phyloP scores from a whole-genome alignment of 805 yeast species.

The Kazachstania kunashirensis region DNA sequence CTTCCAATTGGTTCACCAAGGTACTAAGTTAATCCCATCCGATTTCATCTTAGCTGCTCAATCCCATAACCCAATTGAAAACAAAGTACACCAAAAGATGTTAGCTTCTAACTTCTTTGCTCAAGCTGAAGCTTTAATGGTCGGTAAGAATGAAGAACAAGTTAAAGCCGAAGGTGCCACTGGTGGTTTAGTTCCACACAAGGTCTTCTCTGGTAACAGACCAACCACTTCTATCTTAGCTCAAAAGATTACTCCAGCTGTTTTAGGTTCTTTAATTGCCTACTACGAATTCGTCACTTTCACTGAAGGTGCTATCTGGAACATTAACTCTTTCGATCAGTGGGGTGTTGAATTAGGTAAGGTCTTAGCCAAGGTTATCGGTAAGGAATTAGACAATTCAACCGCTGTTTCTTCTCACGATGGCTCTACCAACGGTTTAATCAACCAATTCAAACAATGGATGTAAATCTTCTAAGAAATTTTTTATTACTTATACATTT shows the following conservation, averaged over 20 bases:
- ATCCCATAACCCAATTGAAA: slow-evolving; percentile 94
- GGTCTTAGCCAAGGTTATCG: slow-evolving; percentile 91
- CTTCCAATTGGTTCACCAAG: slow-evolving; percentile 99
- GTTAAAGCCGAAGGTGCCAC: slow-evolving; percentile 86
- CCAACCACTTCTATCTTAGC: slow-evolving; percentile 97
- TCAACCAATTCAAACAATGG: slow-evolving; percentile 94
- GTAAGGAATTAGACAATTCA: slow-evolving; percentile 69
- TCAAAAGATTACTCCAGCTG: slow-evolving; percentile 92
- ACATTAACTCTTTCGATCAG: slow-evolving; percentile 98
- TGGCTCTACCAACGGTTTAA: slow-evolving; percentile 81
- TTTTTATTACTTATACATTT: neutral
- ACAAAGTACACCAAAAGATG: slow-evolving; percentile 93
- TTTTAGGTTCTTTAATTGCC: slow-evolving; percentile 92
- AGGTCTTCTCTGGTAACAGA: slow-evolving; percentile 95
- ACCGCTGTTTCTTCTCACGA: slow-evolving; percentile 62
- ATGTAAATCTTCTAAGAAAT: slow-evolving; percentile 14
- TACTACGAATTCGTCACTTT: slow-evolving; percentile 96
- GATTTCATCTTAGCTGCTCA: slow-evolving; percentile 95
- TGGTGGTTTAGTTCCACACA: slow-evolving; percentile 85
- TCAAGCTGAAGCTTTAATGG: slow-evolving; percentile 95
- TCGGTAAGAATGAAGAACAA: slow-evolving; percentile 79
- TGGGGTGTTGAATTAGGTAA: slow-evolving; percentile 99
- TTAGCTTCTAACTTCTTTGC: slow-evolving; percentile 98
- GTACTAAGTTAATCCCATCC: slow-evolving; percentile 93
- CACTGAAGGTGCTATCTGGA: slow-evolving; percentile 99